Percentiles rank a stretch among this genome's conserved stretches.
Evolutionary conservation across 805 yeast genomes (phyloP).

Genomic region (Kodamaea hsintzibuensis): DNA sequence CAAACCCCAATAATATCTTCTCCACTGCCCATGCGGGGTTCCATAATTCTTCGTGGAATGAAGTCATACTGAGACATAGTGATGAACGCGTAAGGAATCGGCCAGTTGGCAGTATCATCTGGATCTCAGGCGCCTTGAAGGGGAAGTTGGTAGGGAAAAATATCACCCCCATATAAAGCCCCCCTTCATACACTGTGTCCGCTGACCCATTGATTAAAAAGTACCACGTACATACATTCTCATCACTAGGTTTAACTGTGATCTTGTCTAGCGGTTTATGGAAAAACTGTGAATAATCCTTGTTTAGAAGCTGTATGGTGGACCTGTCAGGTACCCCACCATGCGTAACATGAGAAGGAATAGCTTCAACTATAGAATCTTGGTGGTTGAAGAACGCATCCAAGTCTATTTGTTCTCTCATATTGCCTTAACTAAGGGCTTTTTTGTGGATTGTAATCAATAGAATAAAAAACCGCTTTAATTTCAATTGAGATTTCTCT

Average conservation of each 20-base stretch:
- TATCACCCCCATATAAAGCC: constrained; percentile 17
- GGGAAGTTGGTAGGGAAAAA: constrained; percentile 18
- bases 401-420: not conserved
- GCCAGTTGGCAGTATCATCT: constrained; percentile 19
- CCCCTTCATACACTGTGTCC: constrained; percentile 14
- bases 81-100: constrained; percentile 12
- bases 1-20: constrained; percentile 16
- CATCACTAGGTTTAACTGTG: constrained; percentile 14
- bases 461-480: not conserved
- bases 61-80: constrained; percentile 16
- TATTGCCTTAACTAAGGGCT: not conserved
- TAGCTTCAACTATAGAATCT: not conserved
- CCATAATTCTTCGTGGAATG: constrained; percentile 18
- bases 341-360: not conserved
- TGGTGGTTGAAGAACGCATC: constrained; percentile 1
- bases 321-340: constrained; percentile 3
- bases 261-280: constrained; percentile 12
- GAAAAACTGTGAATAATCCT: constrained; percentile 11
- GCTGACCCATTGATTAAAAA: constrained; percentile 16
- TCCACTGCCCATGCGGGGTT: constrained; percentile 19
- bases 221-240: constrained; percentile 17
- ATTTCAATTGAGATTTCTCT: not conserved
- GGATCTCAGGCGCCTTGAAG: constrained; percentile 19
- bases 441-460: not conserved
- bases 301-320: constrained; percentile 6